Percentiles rank a stretch among this genome's conserved stretches.
Conservation (phyloP, 2,329 filamentous ascomycete species). For the Ilyonectria destructans region DNA sequence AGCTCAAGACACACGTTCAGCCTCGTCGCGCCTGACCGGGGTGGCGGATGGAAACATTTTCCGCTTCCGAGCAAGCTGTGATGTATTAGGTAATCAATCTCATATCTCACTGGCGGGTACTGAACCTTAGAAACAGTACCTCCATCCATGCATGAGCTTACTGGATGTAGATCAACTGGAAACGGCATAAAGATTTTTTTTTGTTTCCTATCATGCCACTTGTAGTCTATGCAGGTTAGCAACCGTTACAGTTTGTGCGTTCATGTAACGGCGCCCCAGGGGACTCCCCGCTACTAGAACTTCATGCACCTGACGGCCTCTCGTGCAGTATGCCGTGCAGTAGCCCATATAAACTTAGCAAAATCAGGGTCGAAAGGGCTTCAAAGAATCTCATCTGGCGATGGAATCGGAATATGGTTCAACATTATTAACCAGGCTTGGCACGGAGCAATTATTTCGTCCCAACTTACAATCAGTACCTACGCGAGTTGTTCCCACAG, state of each 20-base stretch:
- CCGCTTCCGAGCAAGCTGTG: conserved; percentile 26
- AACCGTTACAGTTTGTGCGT: conserved; percentile 1
- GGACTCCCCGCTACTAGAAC: neutral
- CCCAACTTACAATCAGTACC: neutral
- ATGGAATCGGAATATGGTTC: neutral
- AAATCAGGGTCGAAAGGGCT: neutral
- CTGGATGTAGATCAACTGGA: conserved; percentile 5
- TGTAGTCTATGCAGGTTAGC: conserved; percentile 14
- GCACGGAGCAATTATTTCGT: conserved; percentile 7
- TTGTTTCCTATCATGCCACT: conserved; percentile 20
- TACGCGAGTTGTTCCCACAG: neutral
- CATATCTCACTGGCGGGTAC: neutral
- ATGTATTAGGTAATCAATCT: conserved; percentile 20
- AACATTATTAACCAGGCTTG: neutral
- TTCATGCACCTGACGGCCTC: conserved; percentile 4
- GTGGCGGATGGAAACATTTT: conserved; percentile 38
- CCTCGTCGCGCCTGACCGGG: conserved; percentile 49
- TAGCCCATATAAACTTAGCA: too few relatives aligned
- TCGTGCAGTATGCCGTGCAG: neutral
- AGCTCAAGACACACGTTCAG: conserved; percentile 49
- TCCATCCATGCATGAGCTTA: neutral
- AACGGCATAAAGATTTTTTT: conserved; percentile 2
- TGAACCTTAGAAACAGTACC: neutral
- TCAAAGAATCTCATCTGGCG: neutral
- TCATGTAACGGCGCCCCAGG: conserved; percentile 1